These are phyloP conservation scores for Perkinsus marinus DNA, from an alignment of 169 alveolate species.

Conservation along the genomic window DNA sequence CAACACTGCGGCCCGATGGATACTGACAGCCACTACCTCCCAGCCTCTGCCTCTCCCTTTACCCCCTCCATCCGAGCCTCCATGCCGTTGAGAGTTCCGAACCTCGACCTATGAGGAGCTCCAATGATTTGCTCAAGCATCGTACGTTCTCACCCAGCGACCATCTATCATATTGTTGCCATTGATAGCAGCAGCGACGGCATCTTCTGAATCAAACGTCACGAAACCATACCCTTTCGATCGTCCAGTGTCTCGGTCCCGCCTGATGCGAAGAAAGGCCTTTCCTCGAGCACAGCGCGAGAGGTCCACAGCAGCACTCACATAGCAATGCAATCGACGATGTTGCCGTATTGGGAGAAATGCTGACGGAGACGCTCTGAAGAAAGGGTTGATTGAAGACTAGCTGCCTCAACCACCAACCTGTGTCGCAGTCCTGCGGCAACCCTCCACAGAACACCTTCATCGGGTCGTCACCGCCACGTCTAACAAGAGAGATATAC, in stretches of 20 bases:
- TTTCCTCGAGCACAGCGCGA: slow-evolving; percentile 13
- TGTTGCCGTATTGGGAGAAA: slow-evolving; percentile 34
- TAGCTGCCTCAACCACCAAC: neutral
- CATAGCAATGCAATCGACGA: slow-evolving; percentile 42
- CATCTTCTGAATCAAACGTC: slow-evolving; percentile 31
- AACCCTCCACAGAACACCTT: slow-evolving; percentile 68
- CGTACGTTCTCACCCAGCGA: neutral
- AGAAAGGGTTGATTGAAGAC: neutral
- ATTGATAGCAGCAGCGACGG: slow-evolving; percentile 34
- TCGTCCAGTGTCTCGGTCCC: slow-evolving; percentile 42
- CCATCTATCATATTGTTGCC: slow-evolving; percentile 39
- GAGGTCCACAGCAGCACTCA: neutral
- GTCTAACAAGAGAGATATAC: neutral
- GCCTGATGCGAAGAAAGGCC: neutral
- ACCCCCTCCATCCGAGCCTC: neutral
- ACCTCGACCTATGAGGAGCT: neutral
- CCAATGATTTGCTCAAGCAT: neutral
- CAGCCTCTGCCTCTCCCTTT: neutral
- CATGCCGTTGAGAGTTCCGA: neutral
- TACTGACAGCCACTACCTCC: neutral
- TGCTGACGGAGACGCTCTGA: slow-evolving; percentile 47
- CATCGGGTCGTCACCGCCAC: neutral
- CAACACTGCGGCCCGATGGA: neutral
- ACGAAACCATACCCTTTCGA: slow-evolving; percentile 49
- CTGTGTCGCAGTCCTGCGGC: slow-evolving; percentile 40